Evolutionary conservation across 2,329 filamentous ascomycete species (phyloP), one percentile per base, ranked within the genome.

Genomic region (Chalara sp.): DNA sequence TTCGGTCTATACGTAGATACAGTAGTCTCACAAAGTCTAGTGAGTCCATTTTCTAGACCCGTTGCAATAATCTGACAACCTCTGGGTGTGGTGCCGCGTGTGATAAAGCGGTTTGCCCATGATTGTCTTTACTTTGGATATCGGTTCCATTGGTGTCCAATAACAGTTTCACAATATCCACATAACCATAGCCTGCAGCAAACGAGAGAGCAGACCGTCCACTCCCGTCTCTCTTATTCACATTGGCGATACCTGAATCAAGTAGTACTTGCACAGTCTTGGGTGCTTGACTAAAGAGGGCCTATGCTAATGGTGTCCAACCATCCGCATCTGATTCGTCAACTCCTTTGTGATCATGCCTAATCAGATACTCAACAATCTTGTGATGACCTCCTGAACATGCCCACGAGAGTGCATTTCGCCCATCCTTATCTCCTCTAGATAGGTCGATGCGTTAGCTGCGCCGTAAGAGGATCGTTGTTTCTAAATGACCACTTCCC

Each of bases 221-320:
- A 47, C 53, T 46, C 6, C 33, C 11, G 48, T 68, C 67, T 28
- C 59, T 54, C 32, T 58, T 58, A 48, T 68, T 61, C 5, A 67
- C 52, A 51, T 69, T 59, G 1, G 69, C 61, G 1, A 50, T 21
- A n/a, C 60, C 59, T 6, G 55, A 61, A n/a, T 57, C 53, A 31
- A 69, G 51, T 33, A 70, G 61, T 2, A 55, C 56, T 52, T 64
- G 58, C 11, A 68, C 59, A 6, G 59, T 63, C 32, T 56, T 49
- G 0, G 65, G 62, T 8, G 55, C 42, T 29, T 57, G 40, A n/a
- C 48, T 50, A 35, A 60, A 56, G 6, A 68, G 59, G 6, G 67
- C 65, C 68, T 65, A 70, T n/a, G 61, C 51, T 13, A 70, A 48
- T 4, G 67, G 68, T 11, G 67, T 66, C 68, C 68, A 70, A 28